Evolutionary conservation across 73 alveolate species (phyloP), one percentile per base, ranked within the genome.

Genomic region (Symbiodinium natans): DNA sequence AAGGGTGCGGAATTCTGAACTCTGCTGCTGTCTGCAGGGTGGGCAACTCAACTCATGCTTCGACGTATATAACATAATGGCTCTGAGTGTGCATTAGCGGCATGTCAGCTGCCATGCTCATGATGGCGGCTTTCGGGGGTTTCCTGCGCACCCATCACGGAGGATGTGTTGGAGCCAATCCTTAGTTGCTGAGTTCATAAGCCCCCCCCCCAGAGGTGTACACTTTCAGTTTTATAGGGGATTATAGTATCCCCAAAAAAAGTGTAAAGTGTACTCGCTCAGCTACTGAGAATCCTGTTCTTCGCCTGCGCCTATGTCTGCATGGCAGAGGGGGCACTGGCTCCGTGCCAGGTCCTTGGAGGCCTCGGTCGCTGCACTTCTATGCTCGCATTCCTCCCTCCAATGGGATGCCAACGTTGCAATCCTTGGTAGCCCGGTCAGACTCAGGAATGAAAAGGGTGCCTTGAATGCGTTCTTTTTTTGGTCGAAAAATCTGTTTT

Each of bases 251-350:
- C n/a, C n/a, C n/a, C n/a, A n/a, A n/a, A n/a, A n/a, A n/a, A n/a
- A n/a, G n/a, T n/a, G n/a, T n/a, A n/a, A n/a, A n/a, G n/a, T n/a
- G n/a, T n/a, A n/a, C n/a, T n/a, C n/a, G n/a, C n/a, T n/a, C n/a
- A n/a, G n/a, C n/a, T n/a, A n/a, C n/a, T n/a, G n/a, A n/a, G n/a
- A n/a, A n/a, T n/a, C 80, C 80, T 63, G 80, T n/a, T 63, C 80
- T 63, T 29, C 33, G 9, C 80, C 80, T 3, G 80, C 33, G 36
- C 80, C 80, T 63, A 63, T 63, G 38, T 63, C 80, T 63, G 80
- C 80, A 63, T 36, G 80, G 80, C 80, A 63, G 36, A 63, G 80
- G 36, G 80, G 80, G 80, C 80, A 63, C 80, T 63, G 80, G 80
- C 27, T 63, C 36, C 36, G 80, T 36, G 80, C 80, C 80, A 63